Evolutionary conservation across 2,329 filamentous ascomycete species (phyloP), one percentile per base, ranked within the genome.

Genomic region (Emmonsiellopsis sp.): DNA sequence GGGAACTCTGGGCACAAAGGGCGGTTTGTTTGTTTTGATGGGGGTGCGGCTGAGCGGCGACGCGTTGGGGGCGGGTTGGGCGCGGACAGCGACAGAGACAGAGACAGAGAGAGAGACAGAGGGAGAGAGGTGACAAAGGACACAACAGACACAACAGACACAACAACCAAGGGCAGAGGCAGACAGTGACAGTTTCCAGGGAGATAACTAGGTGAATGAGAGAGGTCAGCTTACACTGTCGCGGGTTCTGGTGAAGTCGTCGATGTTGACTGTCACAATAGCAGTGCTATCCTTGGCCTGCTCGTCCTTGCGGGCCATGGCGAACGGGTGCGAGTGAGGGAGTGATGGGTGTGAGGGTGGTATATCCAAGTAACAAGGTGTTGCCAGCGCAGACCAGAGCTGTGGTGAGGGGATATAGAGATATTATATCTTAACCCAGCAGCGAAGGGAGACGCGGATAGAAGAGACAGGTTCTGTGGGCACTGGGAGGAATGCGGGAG

Each of bases 161-260:
- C 13, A 39, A 39, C 36, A 39, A 39, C 13, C 36, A 39, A 21
- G 14, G 5, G 3, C 10, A 46, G 5, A 33, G 21, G 5, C 21
- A 27, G 21, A 27, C 21, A 27, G 21, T 27, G 3, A 27, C 21
- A 27, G 21, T 27, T 27, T 5, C 21, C 21, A 27, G 21, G 21
- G 5, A 17, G 17, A 17, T 17, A 17, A 17, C 17, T 27, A 27
- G 21, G 21, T 27, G 21, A 27, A 27, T 27, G 21, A 27, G 21
- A 27, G 21, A 5, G 21, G 21, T 1, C 46, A 53, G 76, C 87
- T 80, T 84, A 94, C 89, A 68, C 83, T 85, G 68, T 94, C 88
- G 64, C 88, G 82, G 48, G 90, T 88, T 65, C 85, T 79, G 56
- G 88, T 79, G 68, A 92, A 92, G 69, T 88, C 85, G 55, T 88